These are phyloP conservation scores for Dendryphion nanum DNA, from an alignment of 2,329 filamentous ascomycete species.

Conservation along the genomic window DNA sequence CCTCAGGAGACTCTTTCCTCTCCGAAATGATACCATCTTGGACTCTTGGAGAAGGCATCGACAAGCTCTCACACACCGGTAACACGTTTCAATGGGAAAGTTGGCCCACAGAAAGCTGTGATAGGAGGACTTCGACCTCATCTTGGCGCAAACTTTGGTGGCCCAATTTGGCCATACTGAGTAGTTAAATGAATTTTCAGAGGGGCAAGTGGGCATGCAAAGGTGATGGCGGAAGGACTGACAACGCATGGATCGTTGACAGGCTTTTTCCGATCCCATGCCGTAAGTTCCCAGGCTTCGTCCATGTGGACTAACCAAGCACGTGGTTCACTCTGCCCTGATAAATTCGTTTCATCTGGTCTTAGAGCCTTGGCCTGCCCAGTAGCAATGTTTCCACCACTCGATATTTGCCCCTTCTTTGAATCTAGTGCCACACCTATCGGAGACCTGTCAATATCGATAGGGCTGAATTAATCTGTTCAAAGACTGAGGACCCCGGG, in stretches of 20 bases:
- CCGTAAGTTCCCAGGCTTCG: no score
- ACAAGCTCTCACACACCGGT: no score
- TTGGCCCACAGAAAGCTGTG: not conserved
- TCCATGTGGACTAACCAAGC: no score
- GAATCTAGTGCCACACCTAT: no score
- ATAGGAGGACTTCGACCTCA: not conserved
- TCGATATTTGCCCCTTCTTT: no score
- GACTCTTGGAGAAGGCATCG: no score
- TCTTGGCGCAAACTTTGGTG: not conserved
- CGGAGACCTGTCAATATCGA: not conserved
- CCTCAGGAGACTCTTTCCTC: no score
- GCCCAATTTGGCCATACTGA: not conserved
- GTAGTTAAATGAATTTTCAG: not conserved
- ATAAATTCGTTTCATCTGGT: not conserved
- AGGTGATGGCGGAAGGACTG: not conserved
- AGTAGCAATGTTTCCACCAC: not conserved
- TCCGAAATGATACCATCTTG: no score
- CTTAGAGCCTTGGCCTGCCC: not conserved
- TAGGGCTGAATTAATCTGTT: not conserved
- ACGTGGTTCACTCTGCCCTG: not conserved
- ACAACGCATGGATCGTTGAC: no score
- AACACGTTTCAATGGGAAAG: no score
- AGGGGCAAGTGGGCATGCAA: not conserved
- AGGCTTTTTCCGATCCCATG: no score
- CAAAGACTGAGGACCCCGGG: not conserved